A percentile compares a stretch with the other conserved stretches of the same genome.
phyloP scores from a whole-genome alignment of 306 rosid species.

The Echinosophora koreensis region DNA sequence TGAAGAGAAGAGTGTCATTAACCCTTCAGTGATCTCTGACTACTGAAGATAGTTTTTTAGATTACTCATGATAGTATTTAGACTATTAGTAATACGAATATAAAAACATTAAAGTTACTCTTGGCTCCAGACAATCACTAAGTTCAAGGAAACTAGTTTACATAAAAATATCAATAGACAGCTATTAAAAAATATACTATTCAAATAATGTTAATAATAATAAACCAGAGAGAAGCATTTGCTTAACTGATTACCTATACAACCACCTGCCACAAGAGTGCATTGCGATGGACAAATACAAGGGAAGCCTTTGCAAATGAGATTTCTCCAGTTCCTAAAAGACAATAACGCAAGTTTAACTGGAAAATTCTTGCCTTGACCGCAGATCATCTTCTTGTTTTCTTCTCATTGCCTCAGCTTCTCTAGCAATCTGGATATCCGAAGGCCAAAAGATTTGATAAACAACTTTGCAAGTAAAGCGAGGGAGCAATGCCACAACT shows the following conservation, averaged over 20 bases:
- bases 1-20: neutral
- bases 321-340: constrained; percentile 46
- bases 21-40: neutral
- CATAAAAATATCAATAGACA: constrained; percentile 7
- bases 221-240: neutral
- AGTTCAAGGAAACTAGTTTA: constrained; percentile 24
- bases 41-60: neutral
- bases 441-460: constrained; percentile 70
- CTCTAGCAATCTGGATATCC: constrained; percentile 85
- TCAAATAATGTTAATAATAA: neutral
- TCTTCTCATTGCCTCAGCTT: constrained; percentile 56
- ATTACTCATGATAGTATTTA: neutral
- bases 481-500: constrained; percentile 78
- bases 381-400: constrained; percentile 39
- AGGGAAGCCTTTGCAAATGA: constrained; percentile 50
- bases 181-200: constrained; percentile 4
- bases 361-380: constrained; percentile 53
- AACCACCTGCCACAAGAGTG: constrained; percentile 47
- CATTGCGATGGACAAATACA: constrained; percentile 42
- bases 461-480: constrained; percentile 65
- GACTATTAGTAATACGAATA: constrained; percentile 1
- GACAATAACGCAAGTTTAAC: constrained; percentile 44
- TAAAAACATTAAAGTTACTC: neutral
- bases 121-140: neutral
- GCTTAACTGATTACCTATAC: constrained; percentile 53